Conservation (phyloP, 2,329 filamentous ascomycete genomes). For the Remersonia thermophila region DNA sequence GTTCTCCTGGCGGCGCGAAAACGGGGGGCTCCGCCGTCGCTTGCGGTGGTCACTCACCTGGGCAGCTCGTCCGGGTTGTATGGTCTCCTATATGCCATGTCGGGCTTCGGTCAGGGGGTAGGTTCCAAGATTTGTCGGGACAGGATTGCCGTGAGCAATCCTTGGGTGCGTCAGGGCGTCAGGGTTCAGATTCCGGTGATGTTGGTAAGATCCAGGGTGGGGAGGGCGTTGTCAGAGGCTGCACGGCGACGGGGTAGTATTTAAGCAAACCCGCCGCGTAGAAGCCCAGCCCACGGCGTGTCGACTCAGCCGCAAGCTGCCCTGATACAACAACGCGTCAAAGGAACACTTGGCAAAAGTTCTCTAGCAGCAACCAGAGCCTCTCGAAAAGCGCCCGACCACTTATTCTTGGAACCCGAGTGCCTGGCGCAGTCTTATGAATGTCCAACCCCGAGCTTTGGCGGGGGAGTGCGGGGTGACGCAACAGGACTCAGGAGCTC, state of each 20-base stretch:
- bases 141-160: slow-evolving; percentile 8
- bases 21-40: slow-evolving; percentile 2
- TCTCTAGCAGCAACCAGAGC: not conserved
- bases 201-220: slow-evolving; percentile 1
- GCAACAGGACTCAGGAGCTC: too few relatives aligned
- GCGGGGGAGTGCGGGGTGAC: too few relatives aligned
- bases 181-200: slow-evolving; percentile 1
- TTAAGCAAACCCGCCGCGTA: slow-evolving; percentile 1
- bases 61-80: slow-evolving; percentile 93
- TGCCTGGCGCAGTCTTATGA: too few relatives aligned
- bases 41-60: slow-evolving; percentile 46
- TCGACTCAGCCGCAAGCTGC: slow-evolving; percentile 9
- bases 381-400: not conserved
- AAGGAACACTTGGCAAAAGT: not conserved
- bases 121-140: slow-evolving; percentile 1
- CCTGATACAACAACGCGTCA: not conserved
- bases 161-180: slow-evolving; percentile 10
- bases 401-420: too few relatives aligned
- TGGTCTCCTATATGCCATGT: slow-evolving; percentile 86
- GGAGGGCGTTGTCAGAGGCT: not conserved
- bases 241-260: slow-evolving; percentile 1
- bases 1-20: slow-evolving; percentile 6
- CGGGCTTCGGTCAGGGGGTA: slow-evolving; percentile 1
- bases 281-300: slow-evolving; percentile 1
- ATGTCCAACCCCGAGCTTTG: too few relatives aligned